Percentiles rank a stretch among this genome's conserved stretches.
Conservation (phyloP, 305 asterid species). For the Fraxinus latifolia region DNA sequence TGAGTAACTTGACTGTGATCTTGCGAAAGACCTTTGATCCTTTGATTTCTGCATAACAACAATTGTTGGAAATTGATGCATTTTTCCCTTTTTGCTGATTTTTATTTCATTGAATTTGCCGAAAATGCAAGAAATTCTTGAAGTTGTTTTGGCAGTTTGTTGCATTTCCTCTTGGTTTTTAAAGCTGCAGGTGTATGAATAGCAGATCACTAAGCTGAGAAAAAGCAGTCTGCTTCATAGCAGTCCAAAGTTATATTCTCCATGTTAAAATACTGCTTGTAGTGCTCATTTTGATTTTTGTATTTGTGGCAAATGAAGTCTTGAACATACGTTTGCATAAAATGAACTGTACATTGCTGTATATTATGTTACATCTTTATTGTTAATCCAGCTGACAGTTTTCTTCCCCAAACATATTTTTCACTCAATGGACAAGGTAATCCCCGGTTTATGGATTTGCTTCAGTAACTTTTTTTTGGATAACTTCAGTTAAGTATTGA, state of each 20-base stretch:
- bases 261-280: not conserved
- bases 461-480: not conserved
- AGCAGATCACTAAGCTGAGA: not conserved
- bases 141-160: not conserved
- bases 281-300: not conserved
- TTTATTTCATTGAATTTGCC: not conserved
- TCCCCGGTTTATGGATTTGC: not conserved
- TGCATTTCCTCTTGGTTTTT: not conserved
- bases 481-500: not conserved
- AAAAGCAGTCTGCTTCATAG: not conserved
- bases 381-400: not conserved
- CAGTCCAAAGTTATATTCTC: not conserved
- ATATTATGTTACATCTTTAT: not conserved
- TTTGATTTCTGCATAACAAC: not conserved
- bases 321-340: not conserved
- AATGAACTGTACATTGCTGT: not conserved
- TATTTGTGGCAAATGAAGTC: not conserved
- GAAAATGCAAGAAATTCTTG: not conserved
- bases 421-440: not conserved
- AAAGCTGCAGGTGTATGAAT: not conserved
- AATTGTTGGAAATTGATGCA: not conserved
- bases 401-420: not conserved
- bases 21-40: not conserved
- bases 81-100: not conserved
- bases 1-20: not conserved